Conservation (phyloP, 1,284 basidiomycete species). For the Rhizopogon hawkerae region DNA sequence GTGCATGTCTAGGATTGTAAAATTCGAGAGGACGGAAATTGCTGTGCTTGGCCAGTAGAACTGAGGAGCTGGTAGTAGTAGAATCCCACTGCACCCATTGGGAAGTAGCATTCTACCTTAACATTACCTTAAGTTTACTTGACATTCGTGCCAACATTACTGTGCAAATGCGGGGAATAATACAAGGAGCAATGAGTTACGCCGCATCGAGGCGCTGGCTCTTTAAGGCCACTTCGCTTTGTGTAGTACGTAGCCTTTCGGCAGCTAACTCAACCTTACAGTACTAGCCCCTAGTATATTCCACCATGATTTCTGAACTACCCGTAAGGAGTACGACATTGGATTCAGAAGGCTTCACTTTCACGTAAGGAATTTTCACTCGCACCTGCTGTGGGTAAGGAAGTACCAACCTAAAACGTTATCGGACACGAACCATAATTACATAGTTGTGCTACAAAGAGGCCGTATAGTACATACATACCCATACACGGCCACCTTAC, state of each 20-base stretch:
- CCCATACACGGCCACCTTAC: neutral
- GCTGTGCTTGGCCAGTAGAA: neutral
- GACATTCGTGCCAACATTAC: neutral
- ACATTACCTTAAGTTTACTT: neutral
- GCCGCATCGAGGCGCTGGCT: neutral
- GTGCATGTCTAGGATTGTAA: neutral
- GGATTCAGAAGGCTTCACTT: neutral
- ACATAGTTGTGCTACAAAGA: neutral
- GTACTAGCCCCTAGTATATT: too few species aligned
- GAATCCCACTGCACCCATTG: neutral
- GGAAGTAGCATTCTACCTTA: neutral
- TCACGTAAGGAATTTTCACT: neutral
- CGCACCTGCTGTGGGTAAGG: neutral
- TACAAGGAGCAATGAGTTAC: constrained; percentile 1
- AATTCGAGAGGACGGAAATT: neutral
- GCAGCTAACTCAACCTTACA: neutral
- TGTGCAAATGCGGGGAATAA: constrained; percentile 17
- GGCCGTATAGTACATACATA: neutral
- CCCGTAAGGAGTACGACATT: neutral
- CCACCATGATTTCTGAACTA: neutral
- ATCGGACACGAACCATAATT: constrained; percentile 2
- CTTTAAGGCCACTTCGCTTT: neutral
- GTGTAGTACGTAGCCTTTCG: neutral
- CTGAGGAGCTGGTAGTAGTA: too few species aligned
- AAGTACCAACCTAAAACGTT: constrained; percentile 2